Conservation (phyloP, 495 filamentous ascomycete genomes). For the Talaromyces trachyspermus region DNA sequence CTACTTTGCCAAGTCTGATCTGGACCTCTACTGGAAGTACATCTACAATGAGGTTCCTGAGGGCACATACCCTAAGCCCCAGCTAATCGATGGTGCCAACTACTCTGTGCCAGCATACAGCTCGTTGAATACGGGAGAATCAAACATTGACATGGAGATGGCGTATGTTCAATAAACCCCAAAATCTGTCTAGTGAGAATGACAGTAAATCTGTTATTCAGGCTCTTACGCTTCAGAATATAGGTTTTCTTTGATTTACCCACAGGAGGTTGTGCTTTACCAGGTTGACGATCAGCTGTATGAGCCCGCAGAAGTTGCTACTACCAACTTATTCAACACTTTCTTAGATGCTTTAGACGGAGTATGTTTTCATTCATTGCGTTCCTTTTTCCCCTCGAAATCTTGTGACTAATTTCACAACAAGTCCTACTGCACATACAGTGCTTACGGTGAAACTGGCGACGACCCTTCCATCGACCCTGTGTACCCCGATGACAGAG, state of each 20-base stretch:
- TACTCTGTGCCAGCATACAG: constrained; percentile 24
- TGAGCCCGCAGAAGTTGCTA: constrained; percentile 26
- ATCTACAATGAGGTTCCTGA: constrained; percentile 33
- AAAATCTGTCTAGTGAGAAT: no score
- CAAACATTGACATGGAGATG: constrained; percentile 42
- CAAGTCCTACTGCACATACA: constrained; percentile 7
- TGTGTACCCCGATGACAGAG: constrained; percentile 36
- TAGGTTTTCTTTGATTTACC: constrained; percentile 33
- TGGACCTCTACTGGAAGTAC: constrained; percentile 50
- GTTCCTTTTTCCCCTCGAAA: no score
- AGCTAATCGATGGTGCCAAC: constrained; percentile 37
- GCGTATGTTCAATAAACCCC: constrained; percentile 23
- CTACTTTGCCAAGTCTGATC: constrained; percentile 46
- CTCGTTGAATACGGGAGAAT: constrained; percentile 27
- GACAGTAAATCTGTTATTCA: no score
- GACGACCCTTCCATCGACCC: constrained; percentile 19
- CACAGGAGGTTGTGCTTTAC: constrained; percentile 49
- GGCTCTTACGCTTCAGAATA: no score
- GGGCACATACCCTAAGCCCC: constrained; percentile 35
- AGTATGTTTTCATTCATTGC: not conserved
- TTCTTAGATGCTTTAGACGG: constrained; percentile 54
- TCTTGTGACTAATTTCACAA: not conserved
- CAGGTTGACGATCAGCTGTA: constrained; percentile 49
- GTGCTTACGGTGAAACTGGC: constrained; percentile 39
- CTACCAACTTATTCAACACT: constrained; percentile 38